Evolutionary conservation across 805 yeast species (phyloP).

Genomic region (Jamesozyma piceae): DNA sequence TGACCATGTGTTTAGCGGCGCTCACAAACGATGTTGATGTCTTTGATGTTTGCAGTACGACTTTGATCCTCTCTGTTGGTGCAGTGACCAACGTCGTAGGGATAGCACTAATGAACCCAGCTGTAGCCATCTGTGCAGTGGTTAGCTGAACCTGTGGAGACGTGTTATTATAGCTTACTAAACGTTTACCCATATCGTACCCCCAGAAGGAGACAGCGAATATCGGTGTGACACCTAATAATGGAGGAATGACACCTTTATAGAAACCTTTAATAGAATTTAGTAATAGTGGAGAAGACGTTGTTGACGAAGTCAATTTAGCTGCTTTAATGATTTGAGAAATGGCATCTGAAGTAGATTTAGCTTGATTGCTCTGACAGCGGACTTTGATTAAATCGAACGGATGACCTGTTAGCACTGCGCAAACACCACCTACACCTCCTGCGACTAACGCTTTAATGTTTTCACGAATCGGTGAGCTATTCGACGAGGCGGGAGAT

Average conservation of each 20-base stretch:
- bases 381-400: conserved; percentile 89
- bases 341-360: conserved; percentile 58
- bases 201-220: conserved; percentile 99
- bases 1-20: conserved; percentile 58
- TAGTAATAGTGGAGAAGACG: conserved; percentile 8
- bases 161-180: conserved; percentile 41
- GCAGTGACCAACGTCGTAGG: conserved; percentile 97
- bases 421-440: conserved; percentile 94
- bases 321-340: conserved; percentile 50
- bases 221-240: conserved; percentile 96
- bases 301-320: not conserved
- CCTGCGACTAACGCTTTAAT: conserved; percentile 84
- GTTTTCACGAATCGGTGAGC: conserved; percentile 42
- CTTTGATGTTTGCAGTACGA: conserved; percentile 70
- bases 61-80: conserved; percentile 93
- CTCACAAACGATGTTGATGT: conserved; percentile 17
- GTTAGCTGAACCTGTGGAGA: conserved; percentile 36
- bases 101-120: conserved; percentile 89
- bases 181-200: conserved; percentile 80
- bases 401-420: conserved; percentile 93
- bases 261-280: conserved; percentile 54
- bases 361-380: conserved; percentile 65
- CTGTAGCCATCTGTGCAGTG: conserved; percentile 68
- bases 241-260: conserved; percentile 89
- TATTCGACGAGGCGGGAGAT: not conserved